Evolutionary conservation across 2,329 filamentous ascomycete species (phyloP), one percentile per base, ranked within the genome.

Genomic region (Aspergillus pseudoterreus): DNA sequence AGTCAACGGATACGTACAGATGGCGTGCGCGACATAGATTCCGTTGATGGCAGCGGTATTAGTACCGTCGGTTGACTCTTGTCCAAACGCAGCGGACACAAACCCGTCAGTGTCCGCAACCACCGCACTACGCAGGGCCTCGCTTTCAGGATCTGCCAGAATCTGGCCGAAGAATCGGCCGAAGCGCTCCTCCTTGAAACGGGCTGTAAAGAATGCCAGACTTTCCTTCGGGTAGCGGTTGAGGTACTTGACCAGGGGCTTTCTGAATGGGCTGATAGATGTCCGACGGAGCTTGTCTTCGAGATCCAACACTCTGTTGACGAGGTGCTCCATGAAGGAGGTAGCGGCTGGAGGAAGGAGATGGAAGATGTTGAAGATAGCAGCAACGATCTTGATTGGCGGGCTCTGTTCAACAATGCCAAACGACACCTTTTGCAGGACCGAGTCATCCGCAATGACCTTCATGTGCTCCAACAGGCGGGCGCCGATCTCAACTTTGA

Each of bases 401-500:
- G 83, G 82, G 61, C 94, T 88, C 66, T 97, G 92, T 69, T 99
- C 95, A 53, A 97, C 90, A 59, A 96, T 86, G 1, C 87, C 92
- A 70, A 99, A 99, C 0, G 92, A 96, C 1, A 94, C 89, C 63
- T 92, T 90, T 68, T 97, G 92, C 59, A 97, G 76, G 12, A 84
- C 81, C 47, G 78, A 80, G 2, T 88, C 82, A 52, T 96, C 91
- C 1, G 92, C 92, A 57, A 99, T 91, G 10, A 86, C 83, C 66
- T 92, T 92, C 72, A 96, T 87, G 63, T 99, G 94, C 57, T 97
- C 92, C 9, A 99, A 78, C n/a, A 99, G 75, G 21, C 94, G 84
- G 19, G 90, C 83, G 6, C 94, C 95, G 49, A 99, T 99, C 68
- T 99, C 94, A 1, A 97, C 92, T 72, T 99, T 99, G 74, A 99